These are phyloP conservation scores for Celoporthe dispersa DNA, from an alignment of 2,329 filamentous ascomycete species.

Conservation along the genomic window DNA sequence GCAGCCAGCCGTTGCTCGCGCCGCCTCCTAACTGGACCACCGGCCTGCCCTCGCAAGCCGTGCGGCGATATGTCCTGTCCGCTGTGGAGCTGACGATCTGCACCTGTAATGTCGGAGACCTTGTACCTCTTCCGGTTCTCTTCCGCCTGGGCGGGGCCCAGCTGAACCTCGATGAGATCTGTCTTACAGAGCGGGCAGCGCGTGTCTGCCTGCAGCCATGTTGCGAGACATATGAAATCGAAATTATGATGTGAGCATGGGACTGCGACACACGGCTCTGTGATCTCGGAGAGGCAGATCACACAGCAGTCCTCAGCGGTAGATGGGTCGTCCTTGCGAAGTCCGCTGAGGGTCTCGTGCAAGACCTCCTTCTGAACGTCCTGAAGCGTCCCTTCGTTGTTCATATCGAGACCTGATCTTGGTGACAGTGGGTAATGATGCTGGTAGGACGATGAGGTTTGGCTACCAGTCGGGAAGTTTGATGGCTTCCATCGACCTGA, in stretches of 20 bases:
- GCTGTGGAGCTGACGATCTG: background rate
- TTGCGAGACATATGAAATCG: slow-evolving; percentile 82
- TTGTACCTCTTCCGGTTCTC: slow-evolving; percentile 61
- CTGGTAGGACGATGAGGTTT: background rate
- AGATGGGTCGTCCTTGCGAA: slow-evolving; percentile 32
- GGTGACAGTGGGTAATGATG: background rate
- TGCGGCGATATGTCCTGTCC: background rate
- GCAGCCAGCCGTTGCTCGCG: background rate
- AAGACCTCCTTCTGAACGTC: slow-evolving; percentile 49
- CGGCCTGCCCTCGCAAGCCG: background rate
- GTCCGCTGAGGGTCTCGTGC: slow-evolving; percentile 50
- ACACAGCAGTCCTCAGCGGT: slow-evolving; percentile 64
- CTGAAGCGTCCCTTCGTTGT: slow-evolving; percentile 16
- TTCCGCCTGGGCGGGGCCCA: slow-evolving; percentile 60
- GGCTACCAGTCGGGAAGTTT: background rate
- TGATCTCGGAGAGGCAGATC: slow-evolving; percentile 81
- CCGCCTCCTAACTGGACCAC: background rate
- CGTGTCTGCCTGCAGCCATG: slow-evolving; percentile 75
- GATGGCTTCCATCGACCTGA: background rate
- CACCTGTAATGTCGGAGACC: slow-evolving; percentile 43
- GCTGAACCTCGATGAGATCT: slow-evolving; percentile 62
- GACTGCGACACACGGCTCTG: slow-evolving; percentile 70
- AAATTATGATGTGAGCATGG: slow-evolving; percentile 83
- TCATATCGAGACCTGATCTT: background rate
- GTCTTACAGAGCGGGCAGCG: slow-evolving; percentile 80